Evolutionary conservation across 169 alveolate species (phyloP).

Genomic region (Plasmodium chabaudi): DNA sequence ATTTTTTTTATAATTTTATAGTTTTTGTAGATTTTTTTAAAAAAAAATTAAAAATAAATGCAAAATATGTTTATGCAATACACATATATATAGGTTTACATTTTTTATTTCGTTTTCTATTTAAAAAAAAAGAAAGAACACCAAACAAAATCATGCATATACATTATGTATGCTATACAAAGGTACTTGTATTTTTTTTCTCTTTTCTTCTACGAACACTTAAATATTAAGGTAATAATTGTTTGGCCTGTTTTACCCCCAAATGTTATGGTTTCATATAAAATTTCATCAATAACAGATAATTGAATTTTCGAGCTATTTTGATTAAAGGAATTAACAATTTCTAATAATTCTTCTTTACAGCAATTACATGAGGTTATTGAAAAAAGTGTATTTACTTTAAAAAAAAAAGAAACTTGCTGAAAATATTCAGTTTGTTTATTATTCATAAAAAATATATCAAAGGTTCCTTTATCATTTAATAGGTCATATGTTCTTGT

Average conservation of each 20-base stretch:
- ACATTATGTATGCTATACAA: neutral
- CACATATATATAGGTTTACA: too few species aligned
- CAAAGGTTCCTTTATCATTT: conserved; percentile 84
- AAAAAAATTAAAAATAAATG: too few species aligned
- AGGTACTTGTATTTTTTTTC: neutral
- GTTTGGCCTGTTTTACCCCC: conserved; percentile 38
- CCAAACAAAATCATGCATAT: neutral
- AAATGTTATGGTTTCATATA: conserved; percentile 58
- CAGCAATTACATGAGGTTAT: conserved; percentile 82
- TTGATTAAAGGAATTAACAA: conserved; percentile 34
- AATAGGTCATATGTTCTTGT: conserved; percentile 71
- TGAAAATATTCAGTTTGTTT: conserved; percentile 63
- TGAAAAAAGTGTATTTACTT: conserved; percentile 63
- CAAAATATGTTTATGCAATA: too few species aligned
- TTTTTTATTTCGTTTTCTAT: too few species aligned
- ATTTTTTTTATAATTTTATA: too few species aligned
- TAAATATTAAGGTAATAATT: conserved; percentile 53
- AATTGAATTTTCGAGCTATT: neutral
- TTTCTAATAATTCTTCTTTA: conserved; percentile 77
- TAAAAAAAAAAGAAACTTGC: conserved; percentile 72
- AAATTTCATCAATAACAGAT: conserved; percentile 49
- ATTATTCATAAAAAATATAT: conserved; percentile 80
- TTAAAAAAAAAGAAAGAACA: too few species aligned
- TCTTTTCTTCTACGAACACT: neutral
- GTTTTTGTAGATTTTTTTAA: too few species aligned